Evolutionary conservation across 306 rosid genomes (phyloP).

Genomic region (Rubus parviflorus): DNA sequence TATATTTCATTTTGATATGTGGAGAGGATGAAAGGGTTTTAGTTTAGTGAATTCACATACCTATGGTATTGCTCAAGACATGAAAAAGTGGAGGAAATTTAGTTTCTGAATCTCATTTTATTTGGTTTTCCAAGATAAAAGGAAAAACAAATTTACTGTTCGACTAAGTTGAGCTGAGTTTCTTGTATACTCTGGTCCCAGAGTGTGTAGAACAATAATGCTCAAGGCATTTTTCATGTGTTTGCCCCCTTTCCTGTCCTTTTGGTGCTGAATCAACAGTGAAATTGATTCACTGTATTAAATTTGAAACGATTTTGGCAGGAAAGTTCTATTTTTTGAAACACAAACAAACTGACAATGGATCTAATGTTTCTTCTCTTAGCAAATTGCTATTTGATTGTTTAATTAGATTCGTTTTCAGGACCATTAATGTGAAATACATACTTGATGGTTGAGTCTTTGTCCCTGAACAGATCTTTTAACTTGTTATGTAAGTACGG

Average conservation of each 20-base stretch:
- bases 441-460: not conserved
- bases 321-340: not conserved
- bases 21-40: slow-evolving; percentile 15
- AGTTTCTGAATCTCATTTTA: slow-evolving; percentile 24
- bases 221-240: not conserved
- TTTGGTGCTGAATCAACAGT: not conserved
- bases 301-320: not conserved
- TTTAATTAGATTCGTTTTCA: not conserved
- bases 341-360: not conserved
- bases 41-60: slow-evolving; percentile 17
- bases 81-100: slow-evolving; percentile 1
- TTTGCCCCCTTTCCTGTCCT: not conserved
- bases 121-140: slow-evolving; percentile 17
- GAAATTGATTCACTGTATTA: not conserved
- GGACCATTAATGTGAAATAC: not conserved
- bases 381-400: not conserved
- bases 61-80: slow-evolving; percentile 25
- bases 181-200: slow-evolving; percentile 7
- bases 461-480: not conserved
- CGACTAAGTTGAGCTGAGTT: slow-evolving; percentile 12
- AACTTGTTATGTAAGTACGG: not conserved
- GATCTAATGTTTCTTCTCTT: slow-evolving; percentile 19
- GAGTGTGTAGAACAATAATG: not conserved
- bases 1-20: slow-evolving; percentile 16
- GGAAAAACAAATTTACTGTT: not conserved